Evolutionary conservation across 169 alveolate genomes (phyloP).

Genomic region (Cryptosporidium viatorum): DNA sequence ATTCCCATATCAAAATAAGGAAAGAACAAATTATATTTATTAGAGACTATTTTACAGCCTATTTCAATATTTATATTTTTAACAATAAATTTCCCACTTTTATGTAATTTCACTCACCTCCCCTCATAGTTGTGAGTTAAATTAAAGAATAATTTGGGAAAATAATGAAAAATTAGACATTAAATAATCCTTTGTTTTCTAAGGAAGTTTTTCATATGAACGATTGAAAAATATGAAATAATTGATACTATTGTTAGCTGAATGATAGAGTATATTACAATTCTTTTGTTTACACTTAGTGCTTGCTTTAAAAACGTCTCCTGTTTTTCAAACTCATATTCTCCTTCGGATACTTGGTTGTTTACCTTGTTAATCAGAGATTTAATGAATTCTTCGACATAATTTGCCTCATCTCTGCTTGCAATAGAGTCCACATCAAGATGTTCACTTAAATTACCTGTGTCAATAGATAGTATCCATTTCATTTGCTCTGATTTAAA

Average conservation of each 20-base stretch:
- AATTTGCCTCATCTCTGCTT: constrained; percentile 38
- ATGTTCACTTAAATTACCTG: constrained; percentile 69
- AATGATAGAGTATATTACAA: constrained; percentile 30
- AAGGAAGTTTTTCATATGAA: constrained; percentile 44
- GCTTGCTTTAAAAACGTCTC: constrained; percentile 41
- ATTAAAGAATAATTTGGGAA: neutral
- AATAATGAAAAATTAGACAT: neutral
- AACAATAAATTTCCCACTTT: neutral
- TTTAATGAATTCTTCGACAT: constrained; percentile 37
- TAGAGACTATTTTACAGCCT: neutral
- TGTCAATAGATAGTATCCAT: constrained; percentile 79
- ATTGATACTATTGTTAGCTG: constrained; percentile 9
- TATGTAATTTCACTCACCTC: constrained; percentile 4
- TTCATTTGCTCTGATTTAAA: constrained; percentile 77
- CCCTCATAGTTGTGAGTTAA: neutral
- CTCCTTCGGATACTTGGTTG: constrained; percentile 37
- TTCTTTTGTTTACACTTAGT: constrained; percentile 35
- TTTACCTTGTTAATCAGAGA: constrained; percentile 20
- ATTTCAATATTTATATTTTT: neutral
- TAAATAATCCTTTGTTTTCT: constrained; percentile 56
- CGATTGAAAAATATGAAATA: constrained; percentile 25
- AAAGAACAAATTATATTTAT: neutral
- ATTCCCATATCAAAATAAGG: constrained; percentile 88
- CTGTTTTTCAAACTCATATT: constrained; percentile 59
- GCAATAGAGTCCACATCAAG: constrained; percentile 45